Evolutionary conservation across 2,329 filamentous ascomycete species (phyloP), one percentile per base, ranked within the genome.

Genomic region (Fusarium sp.): DNA sequence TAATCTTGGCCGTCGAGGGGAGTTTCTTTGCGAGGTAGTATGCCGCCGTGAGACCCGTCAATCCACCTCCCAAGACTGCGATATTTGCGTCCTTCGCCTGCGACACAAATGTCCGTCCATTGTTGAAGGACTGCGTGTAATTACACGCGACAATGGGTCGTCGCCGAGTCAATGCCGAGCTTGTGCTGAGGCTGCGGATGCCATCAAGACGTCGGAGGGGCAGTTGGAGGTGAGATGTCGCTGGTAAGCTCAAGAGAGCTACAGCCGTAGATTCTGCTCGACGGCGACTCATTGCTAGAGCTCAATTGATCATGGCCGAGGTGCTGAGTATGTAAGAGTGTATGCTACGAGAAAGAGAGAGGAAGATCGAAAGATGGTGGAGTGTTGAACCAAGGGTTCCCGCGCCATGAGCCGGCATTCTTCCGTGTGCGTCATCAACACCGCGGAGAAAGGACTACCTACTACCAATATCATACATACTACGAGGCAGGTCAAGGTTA

Each of bases 41-140:
- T 36, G 94, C 94, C 44, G 91, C 88, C 41, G 92, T 89, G 54
- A 98, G 88, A 57, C 95, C 95, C 4, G 94, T 96, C 80, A 98
- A 91, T 45, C 95, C 95, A 69, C 91, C 94, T 59, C 95, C 95
- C 36, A 97, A 82, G 58, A 97, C 87, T 30, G 93, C 94, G 63
- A 94, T 84, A 26, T 82, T 77, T 24, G 75, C 76, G 32, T 78
- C 73, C n/a, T 68, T 70, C 20, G 74, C 51, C 47, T 68, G 54
- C 9, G 78, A 76, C n/a, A 66, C 65, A 57, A 71, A 76, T 28
- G 54, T 59, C 18, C 76, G 63, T 42, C 66, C 66, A 42, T 65
- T 55, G 8, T 63, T 59, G 47, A 58, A 39, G 45, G 38, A 28
- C 35, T 58, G 54, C 8, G 48, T 32, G 39, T 62, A 35, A 20